Evolutionary conservation across 768 basidiomycete genomes (phyloP).

Genomic region (Mycena albidolilacea): DNA sequence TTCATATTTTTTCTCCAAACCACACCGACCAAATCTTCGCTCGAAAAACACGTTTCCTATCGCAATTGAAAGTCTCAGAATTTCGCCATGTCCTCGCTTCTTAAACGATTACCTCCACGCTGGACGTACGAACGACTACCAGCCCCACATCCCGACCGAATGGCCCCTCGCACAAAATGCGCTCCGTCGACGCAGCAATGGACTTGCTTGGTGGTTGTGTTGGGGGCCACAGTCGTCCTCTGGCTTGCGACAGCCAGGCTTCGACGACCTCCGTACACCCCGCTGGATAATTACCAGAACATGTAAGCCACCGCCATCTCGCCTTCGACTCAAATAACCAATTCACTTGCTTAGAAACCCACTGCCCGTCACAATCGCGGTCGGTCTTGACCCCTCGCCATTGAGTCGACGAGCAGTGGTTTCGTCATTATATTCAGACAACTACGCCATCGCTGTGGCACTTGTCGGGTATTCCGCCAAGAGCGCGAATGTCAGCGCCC

Average conservation of each 20-base stretch:
- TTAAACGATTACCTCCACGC: not conserved
- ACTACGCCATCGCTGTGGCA: slow-evolving; percentile 47
- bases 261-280: slow-evolving; percentile 32
- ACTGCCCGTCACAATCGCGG: slow-evolving; percentile 32
- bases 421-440: slow-evolving; percentile 48
- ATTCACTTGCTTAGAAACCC: slow-evolving; percentile 29
- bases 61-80: too few species aligned
- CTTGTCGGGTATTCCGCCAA: slow-evolving; percentile 48
- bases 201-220: too few species aligned
- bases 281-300: slow-evolving; percentile 45
- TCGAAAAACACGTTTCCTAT: too few species aligned
- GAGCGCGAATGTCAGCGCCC: slow-evolving; percentile 44
- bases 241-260: not conserved
- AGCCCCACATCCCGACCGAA: not conserved
- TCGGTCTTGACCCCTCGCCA: slow-evolving; percentile 1
- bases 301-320: slow-evolving; percentile 36
- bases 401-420: slow-evolving; percentile 43
- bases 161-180: not conserved
- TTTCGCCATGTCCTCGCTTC: not conserved
- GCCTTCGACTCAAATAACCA: not conserved
- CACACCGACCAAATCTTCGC: too few species aligned
- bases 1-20: too few species aligned
- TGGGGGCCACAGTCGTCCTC: not conserved
- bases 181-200: not conserved
- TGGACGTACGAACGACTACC: slow-evolving; percentile 1